Evolutionary conservation across 345 rosid genomes (phyloP).

Genomic region (Gossypium sturtianum): DNA sequence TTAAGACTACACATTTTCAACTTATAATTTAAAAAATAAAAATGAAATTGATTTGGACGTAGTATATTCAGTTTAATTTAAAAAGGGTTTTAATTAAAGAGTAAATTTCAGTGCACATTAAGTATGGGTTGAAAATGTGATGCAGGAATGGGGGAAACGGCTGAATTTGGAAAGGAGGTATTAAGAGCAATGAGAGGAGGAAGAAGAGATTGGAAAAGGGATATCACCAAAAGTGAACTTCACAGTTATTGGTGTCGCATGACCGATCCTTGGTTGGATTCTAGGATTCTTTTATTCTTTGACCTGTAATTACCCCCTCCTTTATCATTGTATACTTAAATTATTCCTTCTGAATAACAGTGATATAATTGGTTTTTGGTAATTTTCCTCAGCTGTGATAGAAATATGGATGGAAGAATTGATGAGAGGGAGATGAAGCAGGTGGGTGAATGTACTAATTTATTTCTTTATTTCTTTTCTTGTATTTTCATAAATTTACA

Average conservation of each 20-base stretch:
- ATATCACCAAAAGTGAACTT: slow-evolving; percentile 34
- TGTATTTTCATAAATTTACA: too few relatives aligned
- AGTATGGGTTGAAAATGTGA: too few relatives aligned
- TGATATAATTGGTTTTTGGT: not conserved
- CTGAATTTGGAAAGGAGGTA: slow-evolving; percentile 35
- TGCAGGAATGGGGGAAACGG: slow-evolving; percentile 37
- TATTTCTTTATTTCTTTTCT: not conserved
- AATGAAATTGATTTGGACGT: not conserved
- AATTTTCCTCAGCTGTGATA: slow-evolving; percentile 32
- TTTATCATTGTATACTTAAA: too few relatives aligned
- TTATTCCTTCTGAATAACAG: too few relatives aligned
- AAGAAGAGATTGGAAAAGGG: slow-evolving; percentile 19
- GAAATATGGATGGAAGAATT: slow-evolving; percentile 43
- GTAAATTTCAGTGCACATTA: too few relatives aligned
- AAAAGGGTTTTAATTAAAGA: too few relatives aligned
- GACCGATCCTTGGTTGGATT: slow-evolving; percentile 27
- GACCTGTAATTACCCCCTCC: slow-evolving; percentile 32
- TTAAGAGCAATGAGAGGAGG: slow-evolving; percentile 43
- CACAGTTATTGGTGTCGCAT: slow-evolving; percentile 32
- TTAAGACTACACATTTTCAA: too few relatives aligned
- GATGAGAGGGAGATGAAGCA: slow-evolving; percentile 29
- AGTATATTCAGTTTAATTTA: too few relatives aligned
- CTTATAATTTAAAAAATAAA: too few relatives aligned
- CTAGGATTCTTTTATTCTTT: slow-evolving; percentile 38
- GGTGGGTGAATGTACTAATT: slow-evolving; percentile 25